Conservation (phyloP, 345 rosid species). For the Geranium brycei region DNA sequence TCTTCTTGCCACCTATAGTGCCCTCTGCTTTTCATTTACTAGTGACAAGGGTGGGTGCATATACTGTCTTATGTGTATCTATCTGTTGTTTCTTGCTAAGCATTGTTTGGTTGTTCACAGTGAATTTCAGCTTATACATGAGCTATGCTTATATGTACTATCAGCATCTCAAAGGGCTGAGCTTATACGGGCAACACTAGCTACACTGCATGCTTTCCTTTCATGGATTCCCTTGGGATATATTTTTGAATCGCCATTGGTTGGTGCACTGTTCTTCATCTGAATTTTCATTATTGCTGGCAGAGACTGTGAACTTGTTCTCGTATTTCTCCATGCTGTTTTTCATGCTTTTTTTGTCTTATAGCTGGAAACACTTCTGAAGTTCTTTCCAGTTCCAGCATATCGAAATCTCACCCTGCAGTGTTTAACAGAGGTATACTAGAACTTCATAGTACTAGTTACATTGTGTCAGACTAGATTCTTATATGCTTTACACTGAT, state of each 20-base stretch:
- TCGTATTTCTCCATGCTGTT: slow-evolving; percentile 3
- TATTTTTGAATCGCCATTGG: slow-evolving; percentile 96
- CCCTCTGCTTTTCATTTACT: neutral
- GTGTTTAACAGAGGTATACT: slow-evolving; percentile 81
- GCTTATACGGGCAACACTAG: slow-evolving; percentile 82
- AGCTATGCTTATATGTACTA: slow-evolving; percentile 86
- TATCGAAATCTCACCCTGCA: slow-evolving; percentile 92
- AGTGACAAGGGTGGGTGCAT: neutral
- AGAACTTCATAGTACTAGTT: neutral
- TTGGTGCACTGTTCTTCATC: slow-evolving; percentile 17
- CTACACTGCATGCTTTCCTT: slow-evolving; percentile 96
- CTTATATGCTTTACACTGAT: slow-evolving; percentile 6
- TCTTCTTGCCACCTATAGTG: neutral
- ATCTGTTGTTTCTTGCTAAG: slow-evolving; percentile 1
- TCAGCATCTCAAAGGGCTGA: slow-evolving; percentile 95
- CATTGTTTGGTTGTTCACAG: slow-evolving; percentile 37
- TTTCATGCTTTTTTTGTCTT: slow-evolving; percentile 10
- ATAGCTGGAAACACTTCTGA: slow-evolving; percentile 90
- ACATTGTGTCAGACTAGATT: neutral
- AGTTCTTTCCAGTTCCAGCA: slow-evolving; percentile 63
- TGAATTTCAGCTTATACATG: slow-evolving; percentile 97
- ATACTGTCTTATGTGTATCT: neutral
- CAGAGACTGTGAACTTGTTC: slow-evolving; percentile 6
- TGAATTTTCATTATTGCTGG: slow-evolving; percentile 3
- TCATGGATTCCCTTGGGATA: slow-evolving; percentile 99